Percentiles rank a stretch among this genome's conserved stretches.
Evolutionary conservation across 1,284 basidiomycete species (phyloP).

Genomic region (Grifola frondosa): DNA sequence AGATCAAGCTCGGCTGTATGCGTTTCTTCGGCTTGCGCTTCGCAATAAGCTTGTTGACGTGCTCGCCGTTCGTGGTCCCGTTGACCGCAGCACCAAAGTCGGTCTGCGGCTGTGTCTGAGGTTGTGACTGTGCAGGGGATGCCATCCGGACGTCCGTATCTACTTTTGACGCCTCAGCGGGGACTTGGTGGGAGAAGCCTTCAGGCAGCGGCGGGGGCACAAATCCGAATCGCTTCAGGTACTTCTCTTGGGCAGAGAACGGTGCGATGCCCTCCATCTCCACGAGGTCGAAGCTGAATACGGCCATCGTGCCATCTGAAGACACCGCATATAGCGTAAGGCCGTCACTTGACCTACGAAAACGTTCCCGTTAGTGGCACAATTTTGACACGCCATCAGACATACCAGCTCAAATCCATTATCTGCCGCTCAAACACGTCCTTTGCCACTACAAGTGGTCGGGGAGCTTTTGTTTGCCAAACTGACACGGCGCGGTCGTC

Average conservation of each 20-base stretch:
- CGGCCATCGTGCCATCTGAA: conserved; percentile 92
- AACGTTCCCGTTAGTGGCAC: conserved; percentile 2
- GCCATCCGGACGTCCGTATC: conserved; percentile 38
- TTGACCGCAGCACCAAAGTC: conserved; percentile 37
- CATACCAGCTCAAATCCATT: conserved; percentile 93
- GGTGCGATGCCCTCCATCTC: conserved; percentile 87
- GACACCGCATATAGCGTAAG: conserved; percentile 92
- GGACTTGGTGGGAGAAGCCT: conserved; percentile 59
- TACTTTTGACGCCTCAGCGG: conserved; percentile 12
- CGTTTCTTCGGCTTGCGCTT: conserved; percentile 68
- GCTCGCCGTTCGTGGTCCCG: conserved; percentile 42
- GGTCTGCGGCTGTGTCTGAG: conserved; percentile 30
- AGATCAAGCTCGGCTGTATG: conserved; percentile 50
- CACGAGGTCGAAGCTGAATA: conserved; percentile 76
- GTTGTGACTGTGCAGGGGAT: conserved; percentile 38
- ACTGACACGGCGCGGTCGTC: conserved; percentile 88
- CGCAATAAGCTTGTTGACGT: conserved; percentile 70
- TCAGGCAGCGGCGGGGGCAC: conserved; percentile 59
- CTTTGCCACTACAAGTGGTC: conserved; percentile 89
- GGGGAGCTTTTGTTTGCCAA: conserved; percentile 89
- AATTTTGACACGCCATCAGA: conserved; percentile 5
- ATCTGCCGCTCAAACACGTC: conserved; percentile 95
- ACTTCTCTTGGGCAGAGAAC: conserved; percentile 69
- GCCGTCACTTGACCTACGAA: conserved; percentile 83
- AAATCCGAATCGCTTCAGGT: conserved; percentile 81